Conservation (phyloP, 139 green algal genomes). For the Tetradesmus lagerheimii region DNA sequence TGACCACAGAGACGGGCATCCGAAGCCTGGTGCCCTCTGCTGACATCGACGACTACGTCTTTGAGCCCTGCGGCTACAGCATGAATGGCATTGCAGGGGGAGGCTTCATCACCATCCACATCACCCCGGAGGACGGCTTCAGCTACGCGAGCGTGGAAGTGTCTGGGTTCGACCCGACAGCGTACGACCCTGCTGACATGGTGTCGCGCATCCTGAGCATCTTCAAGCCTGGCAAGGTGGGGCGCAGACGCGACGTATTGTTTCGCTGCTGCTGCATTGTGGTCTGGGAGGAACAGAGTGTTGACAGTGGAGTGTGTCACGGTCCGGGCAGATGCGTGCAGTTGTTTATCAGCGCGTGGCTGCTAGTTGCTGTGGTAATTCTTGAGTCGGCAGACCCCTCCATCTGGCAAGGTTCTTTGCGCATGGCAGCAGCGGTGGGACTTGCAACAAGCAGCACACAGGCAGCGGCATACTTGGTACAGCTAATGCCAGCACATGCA, state of each 20-base stretch:
- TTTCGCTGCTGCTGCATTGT: neutral
- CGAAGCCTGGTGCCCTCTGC: slow-evolving; percentile 78
- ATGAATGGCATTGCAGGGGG: slow-evolving; percentile 93
- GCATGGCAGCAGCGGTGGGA: too few species aligned
- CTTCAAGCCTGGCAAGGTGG: slow-evolving; percentile 64
- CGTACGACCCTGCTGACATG: slow-evolving; percentile 48
- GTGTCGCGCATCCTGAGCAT: slow-evolving; percentile 60
- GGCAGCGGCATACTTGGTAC: too few species aligned
- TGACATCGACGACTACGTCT: slow-evolving; percentile 97
- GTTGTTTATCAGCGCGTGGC: too few species aligned
- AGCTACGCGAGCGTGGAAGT: slow-evolving; percentile 96
- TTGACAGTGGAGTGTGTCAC: too few species aligned
- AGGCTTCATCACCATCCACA: slow-evolving; percentile 95
- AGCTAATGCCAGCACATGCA: too few species aligned
- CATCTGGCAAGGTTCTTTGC: too few species aligned
- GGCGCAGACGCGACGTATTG: too few species aligned
- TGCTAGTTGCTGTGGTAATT: too few species aligned
- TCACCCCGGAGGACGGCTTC: slow-evolving; percentile 96
- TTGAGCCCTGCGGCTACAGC: slow-evolving; percentile 99
- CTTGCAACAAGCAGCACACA: too few species aligned
- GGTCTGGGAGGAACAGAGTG: too few species aligned
- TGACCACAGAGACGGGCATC: slow-evolving; percentile 70
- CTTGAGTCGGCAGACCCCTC: too few species aligned
- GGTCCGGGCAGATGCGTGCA: too few species aligned
- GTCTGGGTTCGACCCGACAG: slow-evolving; percentile 69